Percentiles rank a stretch among this genome's conserved stretches.
phyloP scores from a whole-genome alignment of 2,329 filamentous ascomycete species.

The Aspergillus fischeri region DNA sequence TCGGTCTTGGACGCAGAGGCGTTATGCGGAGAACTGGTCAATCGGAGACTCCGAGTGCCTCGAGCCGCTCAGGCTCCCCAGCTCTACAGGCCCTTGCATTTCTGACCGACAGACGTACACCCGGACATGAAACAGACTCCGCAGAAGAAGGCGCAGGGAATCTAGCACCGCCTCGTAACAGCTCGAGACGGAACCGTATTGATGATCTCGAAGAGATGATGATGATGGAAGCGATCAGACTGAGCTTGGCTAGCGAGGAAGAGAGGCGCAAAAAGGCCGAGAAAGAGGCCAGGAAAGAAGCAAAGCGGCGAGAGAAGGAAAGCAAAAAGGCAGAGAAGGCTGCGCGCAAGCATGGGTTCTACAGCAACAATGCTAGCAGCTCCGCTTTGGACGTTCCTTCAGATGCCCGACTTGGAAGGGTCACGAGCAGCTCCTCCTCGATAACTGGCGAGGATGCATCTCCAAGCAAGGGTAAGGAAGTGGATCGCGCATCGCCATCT shows the following conservation, averaged over 20 bases:
- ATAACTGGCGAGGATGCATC: conserved; percentile 34
- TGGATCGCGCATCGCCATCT: conserved; percentile 51
- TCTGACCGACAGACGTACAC: conserved; percentile 40
- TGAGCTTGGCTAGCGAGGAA: conserved; percentile 89
- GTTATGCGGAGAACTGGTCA: conserved; percentile 42
- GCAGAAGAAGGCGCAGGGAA: conserved; percentile 31
- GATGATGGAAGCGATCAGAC: conserved; percentile 92
- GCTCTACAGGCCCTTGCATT: conserved; percentile 45
- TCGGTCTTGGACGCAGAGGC: conserved; percentile 54
- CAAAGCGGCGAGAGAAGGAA: conserved; percentile 80
- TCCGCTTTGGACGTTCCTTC: conserved; percentile 51
- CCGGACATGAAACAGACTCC: conserved; percentile 33
- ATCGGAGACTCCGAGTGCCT: conserved; percentile 29
- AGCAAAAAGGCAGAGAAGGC: conserved; percentile 69
- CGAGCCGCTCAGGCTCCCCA: conserved; percentile 34
- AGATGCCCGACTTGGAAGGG: conserved; percentile 33
- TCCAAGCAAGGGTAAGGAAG: conserved; percentile 63
- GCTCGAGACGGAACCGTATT: conserved; percentile 60
- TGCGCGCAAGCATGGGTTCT: conserved; percentile 59
- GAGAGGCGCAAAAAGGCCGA: conserved; percentile 83
- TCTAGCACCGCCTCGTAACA: conserved; percentile 43
- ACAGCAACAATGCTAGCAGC: conserved; percentile 57
- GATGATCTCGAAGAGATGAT: conserved; percentile 96
- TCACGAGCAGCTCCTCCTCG: conserved; percentile 36
- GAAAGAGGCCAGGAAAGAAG: conserved; percentile 74